These are phyloP conservation scores for Solanum sparsipilum DNA, from an alignment of 257 asterid genomes.

Conservation along the genomic window DNA sequence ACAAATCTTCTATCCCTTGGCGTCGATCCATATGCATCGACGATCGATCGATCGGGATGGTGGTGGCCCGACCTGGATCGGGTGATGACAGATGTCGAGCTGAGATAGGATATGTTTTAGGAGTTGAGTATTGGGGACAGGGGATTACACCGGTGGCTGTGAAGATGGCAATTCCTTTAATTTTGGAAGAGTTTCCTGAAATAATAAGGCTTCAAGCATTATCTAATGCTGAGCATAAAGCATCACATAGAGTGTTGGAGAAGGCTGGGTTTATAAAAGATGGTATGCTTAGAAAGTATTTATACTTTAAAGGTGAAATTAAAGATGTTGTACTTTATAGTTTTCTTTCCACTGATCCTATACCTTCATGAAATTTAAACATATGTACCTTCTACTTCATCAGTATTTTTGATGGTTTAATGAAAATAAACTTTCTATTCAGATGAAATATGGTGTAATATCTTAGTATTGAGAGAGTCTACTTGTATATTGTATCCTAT, in stretches of 20 bases:
- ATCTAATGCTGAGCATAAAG: constrained; percentile 19
- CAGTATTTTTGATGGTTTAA: too few relatives aligned
- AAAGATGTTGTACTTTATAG: constrained; percentile 28
- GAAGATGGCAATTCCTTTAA: constrained; percentile 20
- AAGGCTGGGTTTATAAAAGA: constrained; percentile 36
- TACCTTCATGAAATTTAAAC: background rate
- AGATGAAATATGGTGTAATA: too few relatives aligned
- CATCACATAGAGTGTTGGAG: constrained; percentile 37
- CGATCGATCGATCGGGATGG: constrained; percentile 24
- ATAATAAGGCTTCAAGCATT: constrained; percentile 29
- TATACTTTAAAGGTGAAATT: constrained; percentile 24
- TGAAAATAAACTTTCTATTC: too few relatives aligned
- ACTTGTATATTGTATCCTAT: background rate
- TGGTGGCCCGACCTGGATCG: constrained; percentile 20
- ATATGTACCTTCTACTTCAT: too few relatives aligned
- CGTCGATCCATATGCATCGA: constrained; percentile 38
- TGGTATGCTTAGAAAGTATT: constrained; percentile 32
- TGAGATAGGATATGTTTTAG: constrained; percentile 30
- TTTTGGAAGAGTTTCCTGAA: constrained; percentile 23
- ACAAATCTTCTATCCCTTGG: constrained; percentile 36
- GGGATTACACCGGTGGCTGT: constrained; percentile 32
- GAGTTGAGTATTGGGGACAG: constrained; percentile 31
- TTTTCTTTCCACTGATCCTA: constrained; percentile 13
- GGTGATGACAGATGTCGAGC: constrained; percentile 29
- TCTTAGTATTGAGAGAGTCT: background rate